Conservation (phyloP, 106 monocot genomes). For the Acorus gramineus region DNA sequence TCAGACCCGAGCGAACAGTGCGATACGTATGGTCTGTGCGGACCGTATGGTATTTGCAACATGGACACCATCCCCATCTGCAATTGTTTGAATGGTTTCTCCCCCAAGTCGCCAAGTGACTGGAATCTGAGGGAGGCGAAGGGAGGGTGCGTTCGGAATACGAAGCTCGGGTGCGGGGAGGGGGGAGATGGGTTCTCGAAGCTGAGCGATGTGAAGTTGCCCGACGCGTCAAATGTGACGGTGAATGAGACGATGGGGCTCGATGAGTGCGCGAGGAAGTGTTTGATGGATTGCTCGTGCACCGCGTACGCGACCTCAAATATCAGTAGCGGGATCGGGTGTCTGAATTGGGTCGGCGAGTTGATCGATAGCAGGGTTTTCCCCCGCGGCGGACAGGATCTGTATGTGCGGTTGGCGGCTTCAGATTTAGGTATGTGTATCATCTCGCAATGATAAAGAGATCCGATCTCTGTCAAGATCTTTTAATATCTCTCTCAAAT, state of each 20-base stretch:
- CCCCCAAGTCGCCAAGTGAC: no score
- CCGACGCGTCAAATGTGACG: neutral
- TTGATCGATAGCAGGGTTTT: conserved; percentile 2
- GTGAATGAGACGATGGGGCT: neutral
- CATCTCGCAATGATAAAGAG: no score
- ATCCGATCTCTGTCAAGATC: no score
- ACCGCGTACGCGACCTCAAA: conserved; percentile 6
- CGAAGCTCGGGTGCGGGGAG: no score
- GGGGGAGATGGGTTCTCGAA: neutral
- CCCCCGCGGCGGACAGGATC: neutral
- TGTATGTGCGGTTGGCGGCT: conserved; percentile 27
- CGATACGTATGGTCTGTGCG: no score
- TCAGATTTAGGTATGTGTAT: conserved; percentile 18
- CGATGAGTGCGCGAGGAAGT: neutral
- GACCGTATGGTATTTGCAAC: no score
- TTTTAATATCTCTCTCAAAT: no score
- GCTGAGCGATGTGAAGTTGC: neutral
- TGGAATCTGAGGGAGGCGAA: no score
- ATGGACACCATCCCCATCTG: no score
- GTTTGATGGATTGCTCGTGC: conserved; percentile 12
- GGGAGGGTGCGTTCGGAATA: no score
- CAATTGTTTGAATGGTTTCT: no score
- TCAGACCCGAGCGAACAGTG: no score
- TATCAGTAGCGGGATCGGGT: conserved; percentile 3
- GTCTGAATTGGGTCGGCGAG: conserved; percentile 11